A percentile compares a stretch with the other conserved stretches of the same genome.
phyloP scores from a whole-genome alignment of 2,329 filamentous ascomycete species.

The Blumeriella jaapii region DNA sequence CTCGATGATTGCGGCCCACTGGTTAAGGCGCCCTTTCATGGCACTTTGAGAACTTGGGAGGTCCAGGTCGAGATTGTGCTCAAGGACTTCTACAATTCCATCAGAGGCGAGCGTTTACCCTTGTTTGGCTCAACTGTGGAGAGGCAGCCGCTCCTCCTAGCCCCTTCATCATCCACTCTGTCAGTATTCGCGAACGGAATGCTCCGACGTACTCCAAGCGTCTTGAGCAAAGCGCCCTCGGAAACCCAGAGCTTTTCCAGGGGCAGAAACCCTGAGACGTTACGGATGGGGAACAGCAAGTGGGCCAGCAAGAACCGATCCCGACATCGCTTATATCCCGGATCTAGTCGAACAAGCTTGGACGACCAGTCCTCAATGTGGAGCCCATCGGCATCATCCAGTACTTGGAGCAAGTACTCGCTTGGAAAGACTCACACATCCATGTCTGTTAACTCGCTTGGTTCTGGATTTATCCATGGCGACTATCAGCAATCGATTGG shows the following conservation, averaged over 20 bases:
- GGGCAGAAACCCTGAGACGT: slow-evolving; percentile 51
- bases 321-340: slow-evolving; percentile 61
- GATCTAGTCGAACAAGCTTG: slow-evolving; percentile 81
- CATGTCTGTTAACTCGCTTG: slow-evolving; percentile 85
- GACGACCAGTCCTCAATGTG: slow-evolving; percentile 84
- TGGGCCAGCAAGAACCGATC: slow-evolving; percentile 85
- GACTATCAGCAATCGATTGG: slow-evolving; percentile 96
- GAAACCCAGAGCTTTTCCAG: slow-evolving; percentile 61
- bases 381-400: slow-evolving; percentile 72
- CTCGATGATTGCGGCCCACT: slow-evolving; percentile 59
- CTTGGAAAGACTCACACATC: slow-evolving; percentile 83
- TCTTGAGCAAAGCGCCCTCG: slow-evolving; percentile 85
- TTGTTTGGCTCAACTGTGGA: slow-evolving; percentile 59
- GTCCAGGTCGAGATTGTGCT: slow-evolving; percentile 80
- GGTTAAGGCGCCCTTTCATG: slow-evolving; percentile 66
- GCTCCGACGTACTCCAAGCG: slow-evolving; percentile 78
- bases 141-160: slow-evolving; percentile 29
- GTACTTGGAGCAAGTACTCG: slow-evolving; percentile 91
- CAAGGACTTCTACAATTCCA: slow-evolving; percentile 84
- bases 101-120: slow-evolving; percentile 76
- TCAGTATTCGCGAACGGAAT: slow-evolving; percentile 56
- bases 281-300: slow-evolving; percentile 35
- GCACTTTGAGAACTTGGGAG: slow-evolving; percentile 72
- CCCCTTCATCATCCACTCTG: slow-evolving; percentile 48
- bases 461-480: slow-evolving; percentile 59